Conservation (phyloP, 108 stramenopile genomes). For the Epithemia pelagica region DNA sequence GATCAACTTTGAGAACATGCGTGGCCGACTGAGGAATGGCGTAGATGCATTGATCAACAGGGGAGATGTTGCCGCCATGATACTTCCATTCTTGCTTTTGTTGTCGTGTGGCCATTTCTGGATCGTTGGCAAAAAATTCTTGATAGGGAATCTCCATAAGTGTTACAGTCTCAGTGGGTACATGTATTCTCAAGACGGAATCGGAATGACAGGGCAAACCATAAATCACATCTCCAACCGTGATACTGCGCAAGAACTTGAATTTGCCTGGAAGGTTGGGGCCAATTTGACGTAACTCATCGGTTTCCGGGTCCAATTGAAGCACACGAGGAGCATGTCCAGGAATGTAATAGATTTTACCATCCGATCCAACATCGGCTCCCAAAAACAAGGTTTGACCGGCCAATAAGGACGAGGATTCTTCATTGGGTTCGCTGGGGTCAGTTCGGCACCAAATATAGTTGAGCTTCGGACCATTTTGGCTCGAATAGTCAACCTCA, state of each 20-base stretch:
- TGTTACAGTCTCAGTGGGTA: constrained; percentile 45
- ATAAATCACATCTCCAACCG: constrained; percentile 59
- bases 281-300: constrained; percentile 58
- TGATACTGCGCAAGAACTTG: constrained; percentile 87
- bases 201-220: constrained; percentile 82
- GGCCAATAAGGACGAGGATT: constrained; percentile 9
- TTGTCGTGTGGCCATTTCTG: constrained; percentile 23
- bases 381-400: constrained; percentile 67
- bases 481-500: constrained; percentile 26
- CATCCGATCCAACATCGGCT: constrained; percentile 64
- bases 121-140: constrained; percentile 31
- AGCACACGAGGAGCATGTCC: constrained; percentile 61
- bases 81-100: constrained; percentile 67
- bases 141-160: constrained; percentile 65
- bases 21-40: constrained; percentile 73
- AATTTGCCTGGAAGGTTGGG: constrained; percentile 52
- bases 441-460: constrained; percentile 30
- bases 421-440: neutral
- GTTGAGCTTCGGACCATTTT: constrained; percentile 29
- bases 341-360: constrained; percentile 81
- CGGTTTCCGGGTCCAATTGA: constrained; percentile 45
- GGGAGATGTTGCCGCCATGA: constrained; percentile 73
- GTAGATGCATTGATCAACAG: constrained; percentile 71
- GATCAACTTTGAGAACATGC: constrained; percentile 69
- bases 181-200: constrained; percentile 60